Evolutionary conservation across 768 basidiomycete genomes (phyloP), one percentile per base, ranked within the genome.

Genomic region (Tylopilus felleus): DNA sequence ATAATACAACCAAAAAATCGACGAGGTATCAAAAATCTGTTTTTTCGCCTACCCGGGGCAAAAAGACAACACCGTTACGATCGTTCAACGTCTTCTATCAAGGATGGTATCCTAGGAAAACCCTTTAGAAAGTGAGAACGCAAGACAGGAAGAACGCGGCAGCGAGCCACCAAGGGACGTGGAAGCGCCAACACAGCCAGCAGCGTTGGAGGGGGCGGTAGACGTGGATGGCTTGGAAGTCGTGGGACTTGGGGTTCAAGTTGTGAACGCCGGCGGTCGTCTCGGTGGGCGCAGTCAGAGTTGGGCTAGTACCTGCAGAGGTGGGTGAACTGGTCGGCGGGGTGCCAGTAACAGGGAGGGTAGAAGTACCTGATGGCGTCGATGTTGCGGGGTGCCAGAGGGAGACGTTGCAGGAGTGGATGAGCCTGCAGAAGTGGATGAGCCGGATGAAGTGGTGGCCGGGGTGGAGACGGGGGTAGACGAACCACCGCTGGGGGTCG

Each of bases 201-300:
- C 69, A 19, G 67, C 68, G 1, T 22, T 58, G 35, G 53, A 42
- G 1, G 55, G 29, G 10, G 62, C 60, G 3, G 67, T 10, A 4
- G 62, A 40, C 3, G 62, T 44, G 6, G 29, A 38, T 5, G 51
- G 13, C 9, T 65, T 67, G n/a, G 73, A 50, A 9, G 65, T 67
- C 49, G 79, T 74, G 19, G 21, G 12, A 1, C 21, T 22, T 13
- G 16, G 49, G 6, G n/a, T n/a, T n/a, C n/a, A n/a, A n/a, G 50
- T 27, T 0, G 25, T 39, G 1, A 27, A 25, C 65, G 16, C 62
- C 67, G 42, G 74, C 69, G 10, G 77, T 71, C 0, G 78, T 72
- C 10, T 65, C 28, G 4, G 65, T 61, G 8, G 46, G 10, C 17
- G 76, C 60, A 29, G 75, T 59, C 23, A 64, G 55, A 0, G 71